phyloP scores from a whole-genome alignment of 176 grass and related monocot species.

The Triticum urartu region DNA sequence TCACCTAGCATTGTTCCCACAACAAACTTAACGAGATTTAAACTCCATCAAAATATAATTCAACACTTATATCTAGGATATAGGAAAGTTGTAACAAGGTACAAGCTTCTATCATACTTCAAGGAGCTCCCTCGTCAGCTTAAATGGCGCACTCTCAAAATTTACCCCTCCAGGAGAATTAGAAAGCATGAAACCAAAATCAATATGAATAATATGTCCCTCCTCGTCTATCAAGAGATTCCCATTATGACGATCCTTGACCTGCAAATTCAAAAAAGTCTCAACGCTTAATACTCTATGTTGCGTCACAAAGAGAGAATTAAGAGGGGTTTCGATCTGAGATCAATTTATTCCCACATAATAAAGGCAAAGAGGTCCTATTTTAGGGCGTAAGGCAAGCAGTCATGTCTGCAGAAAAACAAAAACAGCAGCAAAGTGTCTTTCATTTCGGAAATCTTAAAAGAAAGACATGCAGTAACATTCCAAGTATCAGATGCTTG shows the following conservation, averaged over 20 bases:
- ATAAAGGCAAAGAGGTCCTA: background rate
- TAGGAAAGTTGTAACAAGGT: background rate
- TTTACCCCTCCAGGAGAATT: constrained; percentile 98
- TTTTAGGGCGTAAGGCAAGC: background rate
- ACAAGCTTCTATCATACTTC: constrained; percentile 61
- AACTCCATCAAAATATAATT: background rate
- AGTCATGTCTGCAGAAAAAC: background rate
- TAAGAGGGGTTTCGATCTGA: background rate
- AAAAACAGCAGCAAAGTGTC: background rate
- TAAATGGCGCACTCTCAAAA: constrained; percentile 99
- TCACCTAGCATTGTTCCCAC: constrained; percentile 64
- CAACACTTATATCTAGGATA: background rate
- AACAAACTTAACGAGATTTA: constrained; percentile 1
- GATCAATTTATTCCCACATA: background rate
- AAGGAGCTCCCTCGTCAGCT: constrained; percentile 93
- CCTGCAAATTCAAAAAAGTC: constrained; percentile 40
- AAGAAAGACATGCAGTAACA: background rate
- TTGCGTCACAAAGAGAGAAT: background rate
- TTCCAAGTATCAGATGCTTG: background rate
- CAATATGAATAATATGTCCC: constrained; percentile 99
- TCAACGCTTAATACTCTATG: background rate
- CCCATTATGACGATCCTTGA: constrained; percentile 97
- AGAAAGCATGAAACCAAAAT: constrained; percentile 99
- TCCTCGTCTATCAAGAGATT: constrained; percentile 98
- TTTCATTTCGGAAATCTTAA: background rate